phyloP scores from a whole-genome alignment of 73 alveolate genomes.

The Stentor roeselii region DNA sequence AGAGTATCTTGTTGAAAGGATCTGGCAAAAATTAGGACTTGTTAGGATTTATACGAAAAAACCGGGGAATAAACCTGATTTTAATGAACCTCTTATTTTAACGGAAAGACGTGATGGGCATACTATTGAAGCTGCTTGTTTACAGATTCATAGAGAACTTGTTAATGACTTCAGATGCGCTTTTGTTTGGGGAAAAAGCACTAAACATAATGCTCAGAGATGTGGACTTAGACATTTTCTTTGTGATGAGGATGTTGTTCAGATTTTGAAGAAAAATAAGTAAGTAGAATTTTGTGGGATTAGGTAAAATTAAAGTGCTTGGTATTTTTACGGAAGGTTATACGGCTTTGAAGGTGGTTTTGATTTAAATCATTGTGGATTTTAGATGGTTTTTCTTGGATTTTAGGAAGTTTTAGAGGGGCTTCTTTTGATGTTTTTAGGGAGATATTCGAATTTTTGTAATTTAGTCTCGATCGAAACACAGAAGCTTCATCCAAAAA shows the following conservation, averaged over 20 bases:
- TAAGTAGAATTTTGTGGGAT: too few relatives aligned
- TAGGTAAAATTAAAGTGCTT: too few relatives aligned
- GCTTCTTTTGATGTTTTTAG: too few relatives aligned
- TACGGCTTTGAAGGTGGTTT: too few relatives aligned
- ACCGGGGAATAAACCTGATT: conserved; percentile 95
- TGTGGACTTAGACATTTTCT: conserved; percentile 90
- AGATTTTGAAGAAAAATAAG: conserved; percentile 75
- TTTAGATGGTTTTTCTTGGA: too few relatives aligned
- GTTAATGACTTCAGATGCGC: conserved; percentile 90
- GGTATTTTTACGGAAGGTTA: too few relatives aligned
- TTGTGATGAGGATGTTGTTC: conserved; percentile 96
- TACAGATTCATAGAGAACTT: conserved; percentile 89
- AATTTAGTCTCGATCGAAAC: too few relatives aligned
- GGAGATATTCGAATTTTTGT: too few relatives aligned
- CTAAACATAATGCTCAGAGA: conserved; percentile 91
- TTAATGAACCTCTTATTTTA: conserved; percentile 89
- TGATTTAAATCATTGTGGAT: too few relatives aligned
- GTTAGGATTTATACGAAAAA: conserved; percentile 97
- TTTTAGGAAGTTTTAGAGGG: too few relatives aligned
- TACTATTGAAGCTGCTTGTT: conserved; percentile 79
- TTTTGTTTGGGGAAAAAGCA: conserved; percentile 96
- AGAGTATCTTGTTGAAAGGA: conserved; percentile 84
- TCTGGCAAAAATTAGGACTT: conserved; percentile 96
- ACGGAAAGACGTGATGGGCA: conserved; percentile 94
- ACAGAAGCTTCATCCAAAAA: too few relatives aligned